phyloP scores from a whole-genome alignment of 2,329 filamentous ascomycete species.

The Nigrospora osmanthi region DNA sequence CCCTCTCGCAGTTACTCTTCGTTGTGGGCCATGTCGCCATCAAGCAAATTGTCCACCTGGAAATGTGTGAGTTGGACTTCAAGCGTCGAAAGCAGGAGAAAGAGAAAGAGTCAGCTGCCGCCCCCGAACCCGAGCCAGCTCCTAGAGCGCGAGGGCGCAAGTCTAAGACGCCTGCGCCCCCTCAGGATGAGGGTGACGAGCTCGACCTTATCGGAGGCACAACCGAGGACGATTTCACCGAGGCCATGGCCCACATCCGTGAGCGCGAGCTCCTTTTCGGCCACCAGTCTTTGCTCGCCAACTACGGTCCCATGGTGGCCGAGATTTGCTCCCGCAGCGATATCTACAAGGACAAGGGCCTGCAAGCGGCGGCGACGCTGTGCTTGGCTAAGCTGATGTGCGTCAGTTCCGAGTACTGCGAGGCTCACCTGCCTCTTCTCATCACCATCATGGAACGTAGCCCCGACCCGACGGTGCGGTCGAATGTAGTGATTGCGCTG shows the following conservation, averaged over 20 bases:
- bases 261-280: slow-evolving; percentile 78
- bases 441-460: slow-evolving; percentile 98
- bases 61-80: slow-evolving; percentile 96
- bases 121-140: slow-evolving; percentile 27
- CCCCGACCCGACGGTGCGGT: slow-evolving; percentile 83
- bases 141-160: slow-evolving; percentile 18
- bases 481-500: slow-evolving; percentile 92
- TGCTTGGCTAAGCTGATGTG: slow-evolving; percentile 99
- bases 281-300: slow-evolving; percentile 72
- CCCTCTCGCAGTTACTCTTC: slow-evolving; percentile 85
- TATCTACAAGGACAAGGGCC: slow-evolving; percentile 77
- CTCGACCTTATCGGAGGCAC: slow-evolving; percentile 95
- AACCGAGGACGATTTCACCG: slow-evolving; percentile 87
- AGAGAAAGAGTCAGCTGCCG: slow-evolving; percentile 53
- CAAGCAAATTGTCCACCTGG: slow-evolving; percentile 97
- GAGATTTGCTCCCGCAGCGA: slow-evolving; percentile 96
- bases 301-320: slow-evolving; percentile 84
- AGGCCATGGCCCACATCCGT: slow-evolving; percentile 76
- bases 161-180: slow-evolving; percentile 23
- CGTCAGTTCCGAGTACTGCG: slow-evolving; percentile 93
- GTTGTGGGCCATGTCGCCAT: slow-evolving; percentile 95
- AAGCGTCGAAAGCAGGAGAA: slow-evolving; percentile 91
- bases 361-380: slow-evolving; percentile 88
- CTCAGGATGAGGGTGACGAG: slow-evolving; percentile 69
- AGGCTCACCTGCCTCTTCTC: slow-evolving; percentile 81